Conservation (phyloP, 2,329 filamentous ascomycete genomes). For the Colletotrichum cereale region DNA sequence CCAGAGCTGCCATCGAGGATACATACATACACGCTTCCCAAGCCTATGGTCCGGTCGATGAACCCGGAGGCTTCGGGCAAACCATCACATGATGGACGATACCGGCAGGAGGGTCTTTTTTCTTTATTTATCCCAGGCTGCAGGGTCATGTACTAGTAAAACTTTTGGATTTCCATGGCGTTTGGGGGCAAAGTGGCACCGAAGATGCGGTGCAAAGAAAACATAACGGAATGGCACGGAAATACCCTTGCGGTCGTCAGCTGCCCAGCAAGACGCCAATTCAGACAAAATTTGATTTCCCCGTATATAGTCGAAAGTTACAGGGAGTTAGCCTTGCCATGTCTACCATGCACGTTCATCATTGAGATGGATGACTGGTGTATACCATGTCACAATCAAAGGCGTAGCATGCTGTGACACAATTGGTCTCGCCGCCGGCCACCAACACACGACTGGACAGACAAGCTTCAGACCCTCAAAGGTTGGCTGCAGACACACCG, state of each 20-base stretch:
- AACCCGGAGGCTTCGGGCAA: neutral
- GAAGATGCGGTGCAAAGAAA: neutral
- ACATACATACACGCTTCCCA: neutral
- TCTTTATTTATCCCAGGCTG: neutral
- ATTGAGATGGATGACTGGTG: neutral
- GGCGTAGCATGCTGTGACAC: no score
- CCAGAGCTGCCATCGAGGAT: neutral
- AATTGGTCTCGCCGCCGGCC: no score
- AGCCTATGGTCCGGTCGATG: neutral
- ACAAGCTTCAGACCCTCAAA: neutral
- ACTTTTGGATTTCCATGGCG: conserved; percentile 14
- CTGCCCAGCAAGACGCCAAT: conserved; percentile 7
- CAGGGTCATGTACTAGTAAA: conserved; percentile 10
- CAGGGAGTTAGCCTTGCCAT: neutral
- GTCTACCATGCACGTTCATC: neutral
- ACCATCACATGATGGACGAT: neutral
- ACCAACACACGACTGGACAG: neutral
- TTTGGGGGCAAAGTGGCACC: conserved; percentile 12
- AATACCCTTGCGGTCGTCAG: conserved; percentile 35
- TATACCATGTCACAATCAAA: neutral
- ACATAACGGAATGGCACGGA: conserved; percentile 30
- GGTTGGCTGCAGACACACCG: neutral
- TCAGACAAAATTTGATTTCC: conserved; percentile 26
- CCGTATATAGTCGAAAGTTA: neutral
- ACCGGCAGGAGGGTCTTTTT: neutral